Conservation (phyloP, 2,329 filamentous ascomycete species). For the Ceratocystis colombiana region DNA sequence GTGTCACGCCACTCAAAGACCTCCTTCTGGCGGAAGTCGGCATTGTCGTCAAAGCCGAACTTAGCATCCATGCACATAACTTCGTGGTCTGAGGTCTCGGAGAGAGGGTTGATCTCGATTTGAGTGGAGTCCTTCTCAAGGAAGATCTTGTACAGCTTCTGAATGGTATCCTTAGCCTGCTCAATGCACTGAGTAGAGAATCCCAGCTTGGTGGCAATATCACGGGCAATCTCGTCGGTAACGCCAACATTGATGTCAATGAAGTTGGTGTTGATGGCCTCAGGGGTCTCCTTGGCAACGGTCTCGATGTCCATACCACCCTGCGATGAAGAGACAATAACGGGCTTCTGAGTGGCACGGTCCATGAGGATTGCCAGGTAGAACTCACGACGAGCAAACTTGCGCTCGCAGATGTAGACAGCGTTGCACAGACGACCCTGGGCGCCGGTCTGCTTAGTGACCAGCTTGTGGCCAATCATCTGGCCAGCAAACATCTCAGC, state of each 20-base stretch:
- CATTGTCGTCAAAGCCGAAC: conserved; percentile 97
- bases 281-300: conserved; percentile 94
- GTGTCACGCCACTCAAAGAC: conserved; percentile 89
- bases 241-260: conserved; percentile 92
- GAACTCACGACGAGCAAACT: conserved; percentile 97
- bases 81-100: conserved; percentile 95
- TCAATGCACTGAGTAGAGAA: conserved; percentile 98
- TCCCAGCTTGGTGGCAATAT: conserved; percentile 82
- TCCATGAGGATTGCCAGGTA: conserved; percentile 99
- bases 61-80: conserved; percentile 99
- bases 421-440: conserved; percentile 87
- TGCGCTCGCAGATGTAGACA: conserved; percentile 99
- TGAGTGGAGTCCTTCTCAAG: conserved; percentile 96
- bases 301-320: conserved; percentile 99
- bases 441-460: conserved; percentile 98
- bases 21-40: conserved; percentile 95
- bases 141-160: conserved; percentile 99
- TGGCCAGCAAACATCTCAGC: conserved; percentile 96
- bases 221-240: conserved; percentile 85
- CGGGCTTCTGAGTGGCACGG: conserved; percentile 76
- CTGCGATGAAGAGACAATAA: conserved; percentile 96
- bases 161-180: conserved; percentile 89
- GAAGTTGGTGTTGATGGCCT: conserved; percentile 87
- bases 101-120: conserved; percentile 99
- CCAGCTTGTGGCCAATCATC: conserved; percentile 99